A percentile compares a stretch with the other conserved stretches of the same genome.
Evolutionary conservation across 305 asterid genomes (phyloP).

Genomic region (Fraxinus paxiana): DNA sequence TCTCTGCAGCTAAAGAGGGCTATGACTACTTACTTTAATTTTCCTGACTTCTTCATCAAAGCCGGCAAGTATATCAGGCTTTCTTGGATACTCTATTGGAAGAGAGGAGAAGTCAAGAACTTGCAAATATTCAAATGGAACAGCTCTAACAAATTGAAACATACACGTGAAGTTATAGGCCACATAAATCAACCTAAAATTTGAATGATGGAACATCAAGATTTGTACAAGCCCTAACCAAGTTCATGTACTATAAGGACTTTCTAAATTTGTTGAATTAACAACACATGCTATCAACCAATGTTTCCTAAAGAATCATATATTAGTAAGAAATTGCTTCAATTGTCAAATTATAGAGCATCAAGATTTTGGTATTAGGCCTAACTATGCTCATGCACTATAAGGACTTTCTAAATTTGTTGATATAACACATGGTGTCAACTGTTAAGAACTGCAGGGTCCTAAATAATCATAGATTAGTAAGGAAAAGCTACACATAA

Average conservation of each 20-base stretch:
- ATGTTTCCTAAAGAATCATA: background rate
- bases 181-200: background rate
- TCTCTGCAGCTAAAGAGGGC: slow-evolving; percentile 1
- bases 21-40: slow-evolving; percentile 42
- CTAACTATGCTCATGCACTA: background rate
- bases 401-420: slow-evolving; percentile 7
- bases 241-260: slow-evolving; percentile 4
- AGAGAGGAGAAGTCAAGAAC: slow-evolving; percentile 17
- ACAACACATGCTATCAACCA: slow-evolving; percentile 9
- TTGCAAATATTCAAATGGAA: background rate
- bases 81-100: slow-evolving; percentile 46
- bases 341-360: background rate
- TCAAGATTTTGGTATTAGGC: slow-evolving; percentile 8
- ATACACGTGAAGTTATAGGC: background rate
- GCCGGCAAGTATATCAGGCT: slow-evolving; percentile 32
- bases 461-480: background rate
- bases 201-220: slow-evolving; percentile 1
- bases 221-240: background rate
- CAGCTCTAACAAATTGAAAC: background rate
- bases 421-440: slow-evolving; percentile 15
- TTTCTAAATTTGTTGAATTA: slow-evolving; percentile 19
- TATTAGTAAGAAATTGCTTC: background rate
- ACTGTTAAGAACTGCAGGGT: background rate
- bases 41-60: slow-evolving; percentile 42
- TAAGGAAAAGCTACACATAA: background rate